These are phyloP conservation scores for Rachicladosporium sp. DNA, from an alignment of 2,329 filamentous ascomycete species.

Conservation along the genomic window DNA sequence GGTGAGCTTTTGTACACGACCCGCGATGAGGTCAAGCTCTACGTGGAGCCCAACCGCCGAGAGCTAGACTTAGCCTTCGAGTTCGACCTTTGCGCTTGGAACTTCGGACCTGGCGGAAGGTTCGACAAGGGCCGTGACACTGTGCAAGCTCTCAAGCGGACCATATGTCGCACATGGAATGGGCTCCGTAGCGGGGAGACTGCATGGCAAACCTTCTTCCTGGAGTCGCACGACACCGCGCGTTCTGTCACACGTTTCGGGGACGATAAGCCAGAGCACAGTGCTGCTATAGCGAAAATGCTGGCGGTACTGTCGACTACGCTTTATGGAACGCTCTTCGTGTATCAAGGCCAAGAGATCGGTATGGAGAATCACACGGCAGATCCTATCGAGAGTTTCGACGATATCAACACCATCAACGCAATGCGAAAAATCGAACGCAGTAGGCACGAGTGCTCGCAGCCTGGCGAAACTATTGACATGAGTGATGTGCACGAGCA, in stretches of 20 bases:
- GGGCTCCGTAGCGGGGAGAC: slow-evolving; percentile 46
- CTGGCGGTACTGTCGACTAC: slow-evolving; percentile 20
- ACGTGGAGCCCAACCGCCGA: slow-evolving; percentile 38
- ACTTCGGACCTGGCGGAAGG: slow-evolving; percentile 28
- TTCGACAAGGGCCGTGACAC: slow-evolving; percentile 40
- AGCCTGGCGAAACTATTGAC: slow-evolving; percentile 9
- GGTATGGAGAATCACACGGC: slow-evolving; percentile 44
- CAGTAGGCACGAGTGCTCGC: slow-evolving; percentile 2
- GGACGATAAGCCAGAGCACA: slow-evolving; percentile 35
- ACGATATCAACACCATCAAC: slow-evolving; percentile 39
- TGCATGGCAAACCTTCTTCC: slow-evolving; percentile 48
- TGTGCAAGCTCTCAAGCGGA: slow-evolving; percentile 33
- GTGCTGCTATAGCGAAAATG: slow-evolving; percentile 42
- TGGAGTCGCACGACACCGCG: slow-evolving; percentile 53
- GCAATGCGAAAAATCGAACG: slow-evolving; percentile 35
- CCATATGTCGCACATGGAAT: slow-evolving; percentile 45
- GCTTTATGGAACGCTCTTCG: slow-evolving; percentile 37
- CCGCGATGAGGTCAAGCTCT: slow-evolving; percentile 34
- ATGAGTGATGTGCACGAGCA: slow-evolving; percentile 33
- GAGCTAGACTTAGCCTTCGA: slow-evolving; percentile 61
- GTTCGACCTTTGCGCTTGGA: slow-evolving; percentile 50
- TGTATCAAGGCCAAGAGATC: slow-evolving; percentile 55
- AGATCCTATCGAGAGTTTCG: slow-evolving; percentile 24
- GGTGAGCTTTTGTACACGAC: slow-evolving; percentile 37
- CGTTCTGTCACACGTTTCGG: slow-evolving; percentile 45